A percentile compares a stretch with the other conserved stretches of the same genome.
These are phyloP conservation scores for Chlamydomonas applanata DNA, from an alignment of 139 green algal genomes.

Conservation along the genomic window DNA sequence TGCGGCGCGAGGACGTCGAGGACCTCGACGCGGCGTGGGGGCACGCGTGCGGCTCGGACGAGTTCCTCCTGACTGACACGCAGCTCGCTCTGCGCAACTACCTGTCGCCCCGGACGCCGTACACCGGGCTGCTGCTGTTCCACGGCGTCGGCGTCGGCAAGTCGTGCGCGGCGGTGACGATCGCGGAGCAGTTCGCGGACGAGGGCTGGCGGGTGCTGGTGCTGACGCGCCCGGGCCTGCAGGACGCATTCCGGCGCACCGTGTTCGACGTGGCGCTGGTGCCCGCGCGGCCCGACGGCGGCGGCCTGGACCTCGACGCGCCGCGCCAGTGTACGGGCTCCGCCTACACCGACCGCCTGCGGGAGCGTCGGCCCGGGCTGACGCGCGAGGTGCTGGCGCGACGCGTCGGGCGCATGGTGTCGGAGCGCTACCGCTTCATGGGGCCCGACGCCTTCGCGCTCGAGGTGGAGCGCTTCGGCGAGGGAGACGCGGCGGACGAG, in stretches of 20 bases:
- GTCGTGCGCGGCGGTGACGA: slow-evolving; percentile 12
- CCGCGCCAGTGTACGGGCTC: slow-evolving; percentile 12
- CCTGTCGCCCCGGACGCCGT: slow-evolving; percentile 9
- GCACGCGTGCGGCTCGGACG: background rate
- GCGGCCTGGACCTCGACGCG: background rate
- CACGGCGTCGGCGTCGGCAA: slow-evolving; percentile 23
- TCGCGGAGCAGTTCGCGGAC: slow-evolving; percentile 3
- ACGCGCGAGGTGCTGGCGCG: background rate
- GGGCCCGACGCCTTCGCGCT: background rate
- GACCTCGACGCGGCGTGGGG: background rate
- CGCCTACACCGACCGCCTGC: background rate
- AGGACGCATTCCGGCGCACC: background rate
- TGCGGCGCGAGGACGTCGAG: background rate
- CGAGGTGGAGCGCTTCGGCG: background rate
- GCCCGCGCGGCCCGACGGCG: background rate
- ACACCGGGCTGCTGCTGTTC: slow-evolving; percentile 10
- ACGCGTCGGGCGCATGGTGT: background rate
- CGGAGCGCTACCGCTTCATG: slow-evolving; percentile 5
- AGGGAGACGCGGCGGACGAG: background rate
- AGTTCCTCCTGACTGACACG: slow-evolving; percentile 5
- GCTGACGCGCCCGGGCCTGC: background rate
- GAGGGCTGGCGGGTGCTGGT: background rate
- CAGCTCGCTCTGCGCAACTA: slow-evolving; percentile 14
- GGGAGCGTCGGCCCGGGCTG: background rate
- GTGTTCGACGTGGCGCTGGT: slow-evolving; percentile 13